A percentile compares a stretch with the other conserved stretches of the same genome.
These are phyloP conservation scores for Cladophialophora immunda DNA, from an alignment of 2,329 filamentous ascomycete species.

Conservation along the genomic window DNA sequence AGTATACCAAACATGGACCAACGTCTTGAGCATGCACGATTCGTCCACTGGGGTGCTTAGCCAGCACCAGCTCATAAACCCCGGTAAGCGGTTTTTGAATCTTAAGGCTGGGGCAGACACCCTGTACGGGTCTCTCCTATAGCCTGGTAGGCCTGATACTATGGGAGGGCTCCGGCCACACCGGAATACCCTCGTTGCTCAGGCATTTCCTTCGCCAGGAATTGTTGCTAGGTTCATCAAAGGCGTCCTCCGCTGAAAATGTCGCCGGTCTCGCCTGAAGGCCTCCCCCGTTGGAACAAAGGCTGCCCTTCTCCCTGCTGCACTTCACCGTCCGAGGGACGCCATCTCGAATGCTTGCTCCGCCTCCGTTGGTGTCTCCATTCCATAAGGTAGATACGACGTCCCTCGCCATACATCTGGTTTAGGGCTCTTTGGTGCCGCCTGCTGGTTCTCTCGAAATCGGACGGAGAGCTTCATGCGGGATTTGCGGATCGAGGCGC, in stretches of 20 bases:
- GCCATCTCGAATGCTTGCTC: not conserved
- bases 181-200: too few relatives aligned
- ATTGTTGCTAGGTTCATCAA: not conserved
- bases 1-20: too few relatives aligned
- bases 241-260: not conserved
- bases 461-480: not conserved
- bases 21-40: too few relatives aligned
- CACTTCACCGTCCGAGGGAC: not conserved
- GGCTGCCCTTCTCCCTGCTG: not conserved
- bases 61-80: too few relatives aligned
- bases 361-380: not conserved
- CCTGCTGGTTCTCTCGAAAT: not conserved
- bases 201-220: not conserved
- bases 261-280: not conserved
- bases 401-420: not conserved
- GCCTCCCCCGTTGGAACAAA: not conserved
- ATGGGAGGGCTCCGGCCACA: too few relatives aligned
- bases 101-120: too few relatives aligned
- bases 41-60: too few relatives aligned
- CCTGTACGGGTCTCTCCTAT: too few relatives aligned
- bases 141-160: too few relatives aligned
- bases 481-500: not conserved
- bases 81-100: too few relatives aligned
- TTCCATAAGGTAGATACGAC: conserved; percentile 1
- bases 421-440: not conserved